Evolutionary conservation across 2,329 filamentous ascomycete species (phyloP).

Genomic region (Venturia effusa): DNA sequence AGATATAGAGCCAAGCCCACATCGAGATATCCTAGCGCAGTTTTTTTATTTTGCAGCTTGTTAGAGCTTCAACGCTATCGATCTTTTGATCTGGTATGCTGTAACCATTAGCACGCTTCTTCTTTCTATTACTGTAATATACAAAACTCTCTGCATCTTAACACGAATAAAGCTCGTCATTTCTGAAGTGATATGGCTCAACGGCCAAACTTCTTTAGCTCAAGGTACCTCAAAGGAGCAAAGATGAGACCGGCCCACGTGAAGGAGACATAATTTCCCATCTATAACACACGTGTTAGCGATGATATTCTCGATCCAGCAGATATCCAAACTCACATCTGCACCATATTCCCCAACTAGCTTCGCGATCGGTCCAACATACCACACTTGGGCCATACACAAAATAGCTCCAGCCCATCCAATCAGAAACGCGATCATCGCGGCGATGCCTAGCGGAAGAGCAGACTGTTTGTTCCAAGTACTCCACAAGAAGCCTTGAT

Average conservation of each 20-base stretch:
- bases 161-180: neutral
- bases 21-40: too few relatives aligned
- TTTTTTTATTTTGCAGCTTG: too few relatives aligned
- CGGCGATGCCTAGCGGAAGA: slow-evolving; percentile 25
- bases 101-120: too few relatives aligned
- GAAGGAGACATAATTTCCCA: slow-evolving; percentile 51
- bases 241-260: slow-evolving; percentile 48
- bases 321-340: slow-evolving; percentile 17
- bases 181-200: slow-evolving; percentile 18
- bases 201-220: slow-evolving; percentile 39
- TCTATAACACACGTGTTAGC: slow-evolving; percentile 25
- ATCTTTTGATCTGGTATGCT: too few relatives aligned
- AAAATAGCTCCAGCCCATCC: slow-evolving; percentile 25
- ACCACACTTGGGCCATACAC: slow-evolving; percentile 26
- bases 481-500: slow-evolving; percentile 20
- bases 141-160: neutral
- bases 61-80: too few relatives aligned
- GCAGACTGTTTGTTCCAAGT: slow-evolving; percentile 21
- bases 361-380: slow-evolving; percentile 18
- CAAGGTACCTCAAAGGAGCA: slow-evolving; percentile 40
- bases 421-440: slow-evolving; percentile 22
- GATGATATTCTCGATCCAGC: slow-evolving; percentile 17
- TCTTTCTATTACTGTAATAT: too few relatives aligned
- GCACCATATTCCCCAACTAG: neutral
- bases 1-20: too few relatives aligned